phyloP scores from a whole-genome alignment of 108 stramenopile species.

The Nannochloropsis oceanica region DNA sequence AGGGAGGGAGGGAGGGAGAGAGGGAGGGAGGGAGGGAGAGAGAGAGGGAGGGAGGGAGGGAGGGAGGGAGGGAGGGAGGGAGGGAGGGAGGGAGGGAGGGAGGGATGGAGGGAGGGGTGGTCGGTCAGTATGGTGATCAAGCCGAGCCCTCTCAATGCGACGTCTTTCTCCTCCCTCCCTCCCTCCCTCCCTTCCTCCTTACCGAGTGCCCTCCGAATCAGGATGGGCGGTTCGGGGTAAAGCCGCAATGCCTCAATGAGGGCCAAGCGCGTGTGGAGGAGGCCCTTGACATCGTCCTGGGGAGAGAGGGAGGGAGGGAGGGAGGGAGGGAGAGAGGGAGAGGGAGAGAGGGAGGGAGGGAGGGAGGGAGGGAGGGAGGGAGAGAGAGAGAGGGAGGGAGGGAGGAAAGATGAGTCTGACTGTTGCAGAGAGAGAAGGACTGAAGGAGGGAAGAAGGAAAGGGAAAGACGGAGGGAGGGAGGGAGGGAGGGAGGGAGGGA shows the following conservation, averaged over 20 bases:
- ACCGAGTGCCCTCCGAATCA: conserved; percentile 69
- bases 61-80: conserved; percentile 55
- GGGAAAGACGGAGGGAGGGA: neutral
- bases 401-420: no score
- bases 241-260: conserved; percentile 69
- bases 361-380: no score
- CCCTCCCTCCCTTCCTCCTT: neutral
- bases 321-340: no score
- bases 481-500: no score
- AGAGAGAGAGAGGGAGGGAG: no score
- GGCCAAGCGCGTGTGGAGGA: conserved; percentile 60
- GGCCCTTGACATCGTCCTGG: conserved; percentile 52
- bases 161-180: neutral
- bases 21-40: conserved; percentile 57
- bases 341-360: neutral
- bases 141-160: neutral
- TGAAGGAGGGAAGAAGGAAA: no score
- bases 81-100: conserved; percentile 1
- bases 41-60: conserved; percentile 58
- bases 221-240: conserved; percentile 76
- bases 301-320: neutral
- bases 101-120: neutral
- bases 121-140: neutral
- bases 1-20: conserved; percentile 66
- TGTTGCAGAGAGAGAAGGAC: neutral